A percentile compares a stretch with the other conserved stretches of the same genome.
Evolutionary conservation across 352 stramenopile genomes (phyloP).

Genomic region (Globisporangium lucens): DNA sequence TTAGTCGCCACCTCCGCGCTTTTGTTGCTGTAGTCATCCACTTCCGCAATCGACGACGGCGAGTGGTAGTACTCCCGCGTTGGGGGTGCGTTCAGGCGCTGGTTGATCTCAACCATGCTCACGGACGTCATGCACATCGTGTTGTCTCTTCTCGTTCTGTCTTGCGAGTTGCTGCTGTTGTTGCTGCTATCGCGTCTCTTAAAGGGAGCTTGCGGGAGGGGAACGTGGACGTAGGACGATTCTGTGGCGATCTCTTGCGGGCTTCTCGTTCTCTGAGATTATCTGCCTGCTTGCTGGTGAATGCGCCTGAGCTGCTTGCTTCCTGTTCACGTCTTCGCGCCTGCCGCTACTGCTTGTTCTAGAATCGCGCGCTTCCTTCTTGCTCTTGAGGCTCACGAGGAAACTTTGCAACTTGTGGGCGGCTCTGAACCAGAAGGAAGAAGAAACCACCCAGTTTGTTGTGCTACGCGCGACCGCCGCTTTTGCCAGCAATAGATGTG

Average conservation of each 20-base stretch:
- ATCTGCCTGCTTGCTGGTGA: neutral
- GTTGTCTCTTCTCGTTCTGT: conserved; percentile 4
- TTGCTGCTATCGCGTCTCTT: neutral
- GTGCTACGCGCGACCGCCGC: conserved; percentile 4
- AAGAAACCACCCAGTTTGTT: neutral
- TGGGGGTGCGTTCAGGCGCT: conserved; percentile 26
- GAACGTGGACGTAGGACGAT: neutral
- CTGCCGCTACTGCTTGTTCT: conserved; percentile 5
- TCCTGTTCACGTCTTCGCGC: neutral
- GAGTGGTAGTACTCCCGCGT: conserved; percentile 43
- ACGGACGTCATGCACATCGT: conserved; percentile 31
- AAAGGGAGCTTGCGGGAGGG: neutral
- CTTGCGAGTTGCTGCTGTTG: neutral
- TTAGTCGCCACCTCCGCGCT: neutral
- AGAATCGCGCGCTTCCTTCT: neutral
- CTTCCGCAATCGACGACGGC: conserved; percentile 63
- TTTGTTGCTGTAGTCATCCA: conserved; percentile 27
- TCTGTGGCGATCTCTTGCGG: neutral
- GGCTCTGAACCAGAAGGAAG: neutral
- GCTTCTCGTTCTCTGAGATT: neutral
- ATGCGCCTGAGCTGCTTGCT: neutral
- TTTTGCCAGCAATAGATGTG: neutral
- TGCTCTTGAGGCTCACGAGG: neutral
- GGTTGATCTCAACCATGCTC: conserved; percentile 23
- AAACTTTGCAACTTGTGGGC: conserved; percentile 7